Conservation (phyloP, 805 yeast genomes). For the Blastobotrys terrestris region DNA sequence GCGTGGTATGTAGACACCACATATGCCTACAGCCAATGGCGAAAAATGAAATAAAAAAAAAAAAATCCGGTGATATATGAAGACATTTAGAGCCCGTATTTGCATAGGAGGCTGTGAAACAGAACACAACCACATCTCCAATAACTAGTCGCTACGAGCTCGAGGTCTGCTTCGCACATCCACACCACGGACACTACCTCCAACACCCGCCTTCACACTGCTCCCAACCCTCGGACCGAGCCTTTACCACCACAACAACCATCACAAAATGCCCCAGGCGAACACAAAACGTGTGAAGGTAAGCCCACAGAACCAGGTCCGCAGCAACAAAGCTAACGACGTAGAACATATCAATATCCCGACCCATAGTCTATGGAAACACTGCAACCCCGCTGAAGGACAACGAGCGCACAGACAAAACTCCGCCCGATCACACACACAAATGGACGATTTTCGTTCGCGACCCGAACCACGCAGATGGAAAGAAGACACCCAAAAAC, state of each 20-base stretch:
- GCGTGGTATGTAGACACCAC: too few species aligned
- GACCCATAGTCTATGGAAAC: constrained; percentile 81
- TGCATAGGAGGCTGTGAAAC: too few species aligned
- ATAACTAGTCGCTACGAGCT: not conserved
- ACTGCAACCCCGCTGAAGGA: constrained; percentile 61
- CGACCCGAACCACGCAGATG: constrained; percentile 55
- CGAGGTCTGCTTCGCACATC: not conserved
- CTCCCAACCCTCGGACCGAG: not conserved
- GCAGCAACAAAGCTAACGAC: not conserved
- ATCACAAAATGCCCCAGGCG: not conserved
- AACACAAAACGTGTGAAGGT: constrained; percentile 4
- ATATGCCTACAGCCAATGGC: too few species aligned
- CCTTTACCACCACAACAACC: not conserved
- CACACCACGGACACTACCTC: not conserved
- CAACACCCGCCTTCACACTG: not conserved
- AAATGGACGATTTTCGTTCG: constrained; percentile 88
- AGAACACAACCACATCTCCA: too few species aligned
- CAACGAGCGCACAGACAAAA: constrained; percentile 45
- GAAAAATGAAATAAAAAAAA: too few species aligned
- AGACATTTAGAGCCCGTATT: too few species aligned
- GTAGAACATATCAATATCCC: constrained; percentile 57
- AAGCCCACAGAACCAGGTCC: not conserved
- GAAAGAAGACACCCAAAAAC: constrained; percentile 10
- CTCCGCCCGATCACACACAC: constrained; percentile 90
- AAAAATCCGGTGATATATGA: too few species aligned